Evolutionary conservation across 139 green algal species (phyloP), one percentile per base, ranked within the genome.

Genomic region (Tetradesmus lagerheimii): DNA sequence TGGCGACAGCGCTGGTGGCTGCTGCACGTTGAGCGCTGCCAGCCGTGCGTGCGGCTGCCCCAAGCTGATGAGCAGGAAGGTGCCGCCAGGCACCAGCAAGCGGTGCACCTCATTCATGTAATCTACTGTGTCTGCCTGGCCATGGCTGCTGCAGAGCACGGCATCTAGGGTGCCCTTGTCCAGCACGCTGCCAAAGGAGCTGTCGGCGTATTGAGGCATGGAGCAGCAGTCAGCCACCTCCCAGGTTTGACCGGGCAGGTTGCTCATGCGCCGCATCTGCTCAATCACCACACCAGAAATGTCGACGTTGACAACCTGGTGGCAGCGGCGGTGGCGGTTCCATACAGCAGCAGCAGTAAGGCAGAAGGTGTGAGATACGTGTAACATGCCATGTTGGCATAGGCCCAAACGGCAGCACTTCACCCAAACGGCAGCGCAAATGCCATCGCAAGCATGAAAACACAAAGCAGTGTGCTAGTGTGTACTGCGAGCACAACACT

Each of bases 261-360:
- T 15, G 45, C 67, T 47, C 66, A 85, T 47, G 20, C n/a, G 29
- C 34, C 67, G 45, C 87, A 91, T 91, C 77, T 91, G 87, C 35
- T 91, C 87, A 39, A 93, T 93, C 41, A 93, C 91, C 1, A 93
- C 91, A 27, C 80, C 78, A 11, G 87, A 91, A 12, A 93, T 93
- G 87, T 93, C 91, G 0, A 91, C 82, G 64, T 93, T 91, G 39
- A 88, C 41, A 1, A 91, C 80, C 80, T 88, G 43, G 41, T 27
- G 39, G 38, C 66, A 62, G 80, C 86, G 50, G 84, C 78, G 23
- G 25, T 5, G 5, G 62, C 29, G 37, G 66, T 76, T 4, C 35
- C 8, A 45, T 14, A 16, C 75, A 80, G 9, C 34, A 80, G 8
- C 75, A 80, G 34, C 35, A 50, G 47, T 23, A 62, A 4, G 5